Evolutionary conservation across 2,329 filamentous ascomycete genomes (phyloP).

Genomic region (Raffaelea albimanens): DNA sequence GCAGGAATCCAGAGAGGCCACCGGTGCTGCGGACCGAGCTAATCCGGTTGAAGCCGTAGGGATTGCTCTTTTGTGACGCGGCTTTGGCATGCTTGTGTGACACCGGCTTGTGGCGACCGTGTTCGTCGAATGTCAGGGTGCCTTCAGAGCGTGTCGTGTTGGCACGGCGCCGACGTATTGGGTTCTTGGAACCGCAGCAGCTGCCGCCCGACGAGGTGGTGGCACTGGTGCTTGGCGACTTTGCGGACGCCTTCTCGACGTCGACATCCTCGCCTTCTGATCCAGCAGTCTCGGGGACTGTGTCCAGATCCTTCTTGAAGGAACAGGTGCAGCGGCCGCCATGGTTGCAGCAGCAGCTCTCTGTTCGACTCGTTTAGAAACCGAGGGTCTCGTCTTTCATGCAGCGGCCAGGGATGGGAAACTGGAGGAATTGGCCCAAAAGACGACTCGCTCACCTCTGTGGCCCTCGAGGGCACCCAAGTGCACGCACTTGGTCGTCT

Average conservation of each 20-base stretch:
- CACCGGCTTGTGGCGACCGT: conserved; percentile 53
- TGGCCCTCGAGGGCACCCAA: conserved; percentile 47
- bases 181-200: conserved; percentile 26
- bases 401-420: not conserved
- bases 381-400: too few species aligned
- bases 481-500: conserved; percentile 63
- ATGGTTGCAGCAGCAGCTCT: conserved; percentile 63
- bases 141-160: conserved; percentile 55
- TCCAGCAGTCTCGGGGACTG: conserved; percentile 42
- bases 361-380: conserved; percentile 24
- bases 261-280: conserved; percentile 35
- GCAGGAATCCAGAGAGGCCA: conserved; percentile 27
- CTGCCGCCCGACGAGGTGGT: conserved; percentile 5
- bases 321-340: conserved; percentile 57
- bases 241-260: not conserved
- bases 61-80: conserved; percentile 50
- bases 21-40: conserved; percentile 46
- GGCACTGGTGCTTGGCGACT: not conserved
- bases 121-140: conserved; percentile 49
- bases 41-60: conserved; percentile 50
- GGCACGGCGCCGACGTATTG: conserved; percentile 27
- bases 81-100: conserved; percentile 50
- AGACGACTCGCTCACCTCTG: conserved; percentile 38
- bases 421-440: not conserved
- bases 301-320: conserved; percentile 56